Conservation (phyloP, 1,139 yeast genomes). For the Saccharomyces hybrid region DNA sequence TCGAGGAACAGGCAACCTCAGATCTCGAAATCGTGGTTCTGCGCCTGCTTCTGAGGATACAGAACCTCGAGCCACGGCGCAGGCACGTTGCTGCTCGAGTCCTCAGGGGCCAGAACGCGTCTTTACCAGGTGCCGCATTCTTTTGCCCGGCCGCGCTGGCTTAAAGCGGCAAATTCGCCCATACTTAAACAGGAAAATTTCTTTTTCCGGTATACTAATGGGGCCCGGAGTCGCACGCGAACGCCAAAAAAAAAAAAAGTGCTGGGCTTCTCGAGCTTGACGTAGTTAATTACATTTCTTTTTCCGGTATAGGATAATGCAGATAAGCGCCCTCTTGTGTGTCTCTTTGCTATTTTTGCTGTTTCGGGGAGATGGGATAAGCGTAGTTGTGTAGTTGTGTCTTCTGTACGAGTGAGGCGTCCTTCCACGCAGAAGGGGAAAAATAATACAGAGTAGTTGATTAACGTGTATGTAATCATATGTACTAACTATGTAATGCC, state of each 20-base stretch:
- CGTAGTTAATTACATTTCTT: not conserved
- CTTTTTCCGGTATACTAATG: not conserved
- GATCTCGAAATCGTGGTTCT: not conserved
- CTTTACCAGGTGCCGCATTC: not conserved
- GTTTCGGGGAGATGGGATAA: not conserved
- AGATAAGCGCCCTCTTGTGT: not conserved
- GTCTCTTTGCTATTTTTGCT: not conserved
- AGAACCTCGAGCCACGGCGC: not conserved
- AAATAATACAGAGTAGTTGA: not conserved
- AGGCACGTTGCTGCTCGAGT: not conserved
- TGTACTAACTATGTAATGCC: not conserved
- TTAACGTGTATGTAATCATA: not conserved
- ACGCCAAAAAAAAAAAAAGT: not conserved
- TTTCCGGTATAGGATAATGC: not conserved
- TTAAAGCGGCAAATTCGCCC: not conserved
- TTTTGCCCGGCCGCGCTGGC: not conserved
- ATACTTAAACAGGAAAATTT: not conserved
- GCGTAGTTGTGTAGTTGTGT: not conserved
- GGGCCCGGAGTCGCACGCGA: not conserved
- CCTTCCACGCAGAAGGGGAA: not conserved
- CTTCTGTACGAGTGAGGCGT: not conserved
- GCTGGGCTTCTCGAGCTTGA: not conserved
- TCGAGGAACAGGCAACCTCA: not conserved
- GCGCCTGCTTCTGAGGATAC: not conserved
- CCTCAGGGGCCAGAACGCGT: conserved; percentile 1